Conservation (phyloP, 2,329 filamentous ascomycete genomes). For the Colletotrichum lindemuthianum region DNA sequence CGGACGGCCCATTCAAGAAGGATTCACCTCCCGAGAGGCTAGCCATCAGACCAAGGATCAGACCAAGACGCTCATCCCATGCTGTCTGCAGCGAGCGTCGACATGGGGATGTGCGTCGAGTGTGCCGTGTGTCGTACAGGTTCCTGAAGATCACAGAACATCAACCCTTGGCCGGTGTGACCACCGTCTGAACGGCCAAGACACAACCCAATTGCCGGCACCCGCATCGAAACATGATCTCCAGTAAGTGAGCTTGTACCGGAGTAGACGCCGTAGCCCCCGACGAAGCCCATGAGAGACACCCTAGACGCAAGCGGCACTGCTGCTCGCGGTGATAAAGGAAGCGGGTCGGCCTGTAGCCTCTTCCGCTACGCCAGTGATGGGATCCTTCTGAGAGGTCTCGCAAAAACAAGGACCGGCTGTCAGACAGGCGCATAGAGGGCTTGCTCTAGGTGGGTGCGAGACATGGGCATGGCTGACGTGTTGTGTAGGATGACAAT, state of each 20-base stretch:
- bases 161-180: neutral
- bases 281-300: neutral
- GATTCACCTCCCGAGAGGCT: neutral
- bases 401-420: constrained; percentile 2
- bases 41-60: constrained; percentile 4
- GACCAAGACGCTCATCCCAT: neutral
- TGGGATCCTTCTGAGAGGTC: neutral
- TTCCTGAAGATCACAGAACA: neutral
- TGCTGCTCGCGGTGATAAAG: constrained; percentile 7
- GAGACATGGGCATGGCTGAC: constrained; percentile 21
- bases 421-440: constrained; percentile 24
- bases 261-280: neutral
- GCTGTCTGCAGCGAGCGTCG: neutral
- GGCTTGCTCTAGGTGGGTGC: constrained; percentile 12
- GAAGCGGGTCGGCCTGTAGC: neutral
- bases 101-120: neutral
- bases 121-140: neutral
- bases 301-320: constrained; percentile 14
- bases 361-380: neutral
- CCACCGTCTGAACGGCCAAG: neutral
- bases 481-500: constrained; percentile 5
- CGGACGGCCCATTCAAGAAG: constrained; percentile 3
- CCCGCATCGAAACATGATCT: constrained; percentile 3
- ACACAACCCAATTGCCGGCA: neutral
- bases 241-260: neutral